These are phyloP conservation scores for Dunaliella sp. DNA, from an alignment of 139 green algal genomes.

Conservation along the genomic window DNA sequence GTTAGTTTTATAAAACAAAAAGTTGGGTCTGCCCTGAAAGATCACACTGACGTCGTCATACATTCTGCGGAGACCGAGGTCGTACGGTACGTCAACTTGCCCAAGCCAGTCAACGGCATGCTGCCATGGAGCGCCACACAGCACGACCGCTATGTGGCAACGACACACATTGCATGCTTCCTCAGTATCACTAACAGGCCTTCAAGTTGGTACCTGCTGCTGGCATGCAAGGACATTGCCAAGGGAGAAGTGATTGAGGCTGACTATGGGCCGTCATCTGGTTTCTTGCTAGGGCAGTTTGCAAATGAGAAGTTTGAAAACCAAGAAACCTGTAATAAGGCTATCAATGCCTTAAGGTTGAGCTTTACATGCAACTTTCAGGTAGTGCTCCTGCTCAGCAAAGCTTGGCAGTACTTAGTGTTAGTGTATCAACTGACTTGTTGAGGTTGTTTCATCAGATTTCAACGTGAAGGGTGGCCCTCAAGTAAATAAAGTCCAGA, in stretches of 20 bases:
- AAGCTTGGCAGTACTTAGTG: too few species aligned
- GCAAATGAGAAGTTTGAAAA: neutral
- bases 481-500: too few species aligned
- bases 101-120: neutral
- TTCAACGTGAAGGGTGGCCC: too few species aligned
- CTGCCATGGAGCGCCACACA: neutral
- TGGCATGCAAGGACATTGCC: neutral
- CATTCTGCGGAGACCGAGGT: neutral
- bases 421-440: too few species aligned
- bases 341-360: too few species aligned
- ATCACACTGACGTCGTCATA: neutral
- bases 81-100: neutral
- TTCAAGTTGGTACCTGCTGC: neutral
- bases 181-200: neutral
- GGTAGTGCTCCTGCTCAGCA: too few species aligned
- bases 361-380: too few species aligned
- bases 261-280: neutral
- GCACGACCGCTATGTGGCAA: neutral
- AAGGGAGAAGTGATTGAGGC: neutral
- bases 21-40: neutral
- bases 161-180: neutral
- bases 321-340: neutral
- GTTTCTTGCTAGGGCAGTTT: neutral
- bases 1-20: too few species aligned
- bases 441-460: too few species aligned